Evolutionary conservation across 2,329 filamentous ascomycete species (phyloP).

Genomic region (Trichoderma oligosporum): DNA sequence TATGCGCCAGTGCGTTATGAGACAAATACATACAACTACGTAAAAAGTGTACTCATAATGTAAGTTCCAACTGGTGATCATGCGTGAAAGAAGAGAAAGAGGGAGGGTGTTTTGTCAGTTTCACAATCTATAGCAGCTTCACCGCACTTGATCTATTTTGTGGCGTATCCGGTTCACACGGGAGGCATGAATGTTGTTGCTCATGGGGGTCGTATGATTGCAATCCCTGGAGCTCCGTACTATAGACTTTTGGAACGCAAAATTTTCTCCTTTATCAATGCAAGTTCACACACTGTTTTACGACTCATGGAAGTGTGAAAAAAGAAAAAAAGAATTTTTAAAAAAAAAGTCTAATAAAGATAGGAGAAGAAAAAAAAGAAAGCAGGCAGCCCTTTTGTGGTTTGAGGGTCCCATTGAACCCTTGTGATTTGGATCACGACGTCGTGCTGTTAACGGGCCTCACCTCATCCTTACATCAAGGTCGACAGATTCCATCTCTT

Average conservation of each 20-base stretch:
- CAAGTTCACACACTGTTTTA: background rate
- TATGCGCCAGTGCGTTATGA: background rate
- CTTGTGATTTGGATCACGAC: slow-evolving; percentile 2
- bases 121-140: background rate
- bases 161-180: slow-evolving; percentile 1
- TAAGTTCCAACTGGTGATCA: too few relatives aligned
- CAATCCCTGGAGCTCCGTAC: background rate
- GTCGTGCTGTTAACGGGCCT: background rate
- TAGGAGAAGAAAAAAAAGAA: background rate
- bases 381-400: background rate
- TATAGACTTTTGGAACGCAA: background rate
- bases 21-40: slow-evolving; percentile 9
- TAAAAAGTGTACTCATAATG: background rate
- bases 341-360: background rate
- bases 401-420: background rate
- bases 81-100: background rate
- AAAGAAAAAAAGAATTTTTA: background rate
- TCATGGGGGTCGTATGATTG: slow-evolving; percentile 1
- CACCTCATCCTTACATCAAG: slow-evolving; percentile 14
- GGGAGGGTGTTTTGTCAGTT: background rate
- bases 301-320: background rate
- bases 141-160: slow-evolving; percentile 3
- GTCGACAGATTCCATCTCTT: slow-evolving; percentile 2
- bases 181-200: background rate
- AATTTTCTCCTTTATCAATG: background rate